Conservation (phyloP, 2,329 filamentous ascomycete species). For the Botryotinia convoluta region DNA sequence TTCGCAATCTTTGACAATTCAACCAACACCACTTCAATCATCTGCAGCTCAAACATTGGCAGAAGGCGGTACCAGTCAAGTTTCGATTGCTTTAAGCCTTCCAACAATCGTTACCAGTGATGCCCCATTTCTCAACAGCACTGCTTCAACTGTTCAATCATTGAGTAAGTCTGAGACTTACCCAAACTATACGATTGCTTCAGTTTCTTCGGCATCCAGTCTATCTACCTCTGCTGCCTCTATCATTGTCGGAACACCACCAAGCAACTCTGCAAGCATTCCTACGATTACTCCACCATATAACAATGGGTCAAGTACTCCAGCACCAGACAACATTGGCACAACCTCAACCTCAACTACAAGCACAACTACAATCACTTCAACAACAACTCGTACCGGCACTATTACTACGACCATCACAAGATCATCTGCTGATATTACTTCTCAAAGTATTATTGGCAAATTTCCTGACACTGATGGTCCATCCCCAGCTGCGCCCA, state of each 20-base stretch:
- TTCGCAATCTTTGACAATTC: not conserved
- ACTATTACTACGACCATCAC: not conserved
- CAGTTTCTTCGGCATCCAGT: not conserved
- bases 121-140: not conserved
- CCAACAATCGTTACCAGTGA: not conserved
- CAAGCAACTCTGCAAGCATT: not conserved
- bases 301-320: not conserved
- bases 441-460: conserved; percentile 13
- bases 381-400: conserved; percentile 1
- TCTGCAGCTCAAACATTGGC: not conserved
- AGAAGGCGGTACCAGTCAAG: not conserved
- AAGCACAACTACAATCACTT: conserved; percentile 7
- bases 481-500: not conserved
- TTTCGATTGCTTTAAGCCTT: not conserved
- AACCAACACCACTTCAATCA: not conserved
- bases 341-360: not conserved
- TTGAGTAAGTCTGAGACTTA: not conserved
- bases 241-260: not conserved
- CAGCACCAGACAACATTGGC: not conserved
- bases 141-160: not conserved
- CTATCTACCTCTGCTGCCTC: not conserved
- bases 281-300: not conserved
- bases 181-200: not conserved
- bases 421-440: not conserved
- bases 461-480: not conserved